Base-by-base conservation (phyloP, 257 asterid genomes). In the Euphrasia confusa region DNA sequence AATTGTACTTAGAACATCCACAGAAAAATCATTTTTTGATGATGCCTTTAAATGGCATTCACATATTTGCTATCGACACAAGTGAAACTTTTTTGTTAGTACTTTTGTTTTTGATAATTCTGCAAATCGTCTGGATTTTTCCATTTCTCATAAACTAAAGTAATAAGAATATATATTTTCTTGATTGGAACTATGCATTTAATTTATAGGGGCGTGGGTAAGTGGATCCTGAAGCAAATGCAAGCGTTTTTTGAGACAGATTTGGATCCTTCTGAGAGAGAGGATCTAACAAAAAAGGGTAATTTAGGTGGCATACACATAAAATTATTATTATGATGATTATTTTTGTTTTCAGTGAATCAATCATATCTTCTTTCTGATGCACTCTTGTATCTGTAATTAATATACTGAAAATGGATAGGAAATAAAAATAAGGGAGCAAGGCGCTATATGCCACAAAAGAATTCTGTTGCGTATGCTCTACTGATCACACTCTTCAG, bases 381-480 rank as follows among this genome's bases (percentile, higher is more conserved):
- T 48, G 52, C 54, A 7, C 52, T 55, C 50, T 68, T 60, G 35
- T 54, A 33, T 57, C 18, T 65, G 26, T 55, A 26, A 35, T 61
- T 10, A 68, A 70, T 33, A 54, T 56, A 59, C 62, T 24, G 21
- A 68, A 58, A 44, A 27, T 54, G 60, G 70, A 7, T 70, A 89
- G 99, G 93, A 54, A 80, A 84, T 13, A 84, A 72, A 54, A 81
- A 63, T 8, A 86, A 79, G 83, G 84, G 78, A 52, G 63, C 75
- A 45, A 87, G 62, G 76, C 81, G 89, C 57, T 93, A 93, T 61
- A 35, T 87, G 77, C 99, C 99, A 18, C 96, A 93, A 77, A 93
- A 86, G 87, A 89, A 85, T 68, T 93, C 99, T 39, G 99, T 81
- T 60, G 79, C 97, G 35, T 93, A 93, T 80, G 96, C 99, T 59